phyloP scores from a whole-genome alignment of 1,284 basidiomycete genomes.

The Cystobasidium sp. region DNA sequence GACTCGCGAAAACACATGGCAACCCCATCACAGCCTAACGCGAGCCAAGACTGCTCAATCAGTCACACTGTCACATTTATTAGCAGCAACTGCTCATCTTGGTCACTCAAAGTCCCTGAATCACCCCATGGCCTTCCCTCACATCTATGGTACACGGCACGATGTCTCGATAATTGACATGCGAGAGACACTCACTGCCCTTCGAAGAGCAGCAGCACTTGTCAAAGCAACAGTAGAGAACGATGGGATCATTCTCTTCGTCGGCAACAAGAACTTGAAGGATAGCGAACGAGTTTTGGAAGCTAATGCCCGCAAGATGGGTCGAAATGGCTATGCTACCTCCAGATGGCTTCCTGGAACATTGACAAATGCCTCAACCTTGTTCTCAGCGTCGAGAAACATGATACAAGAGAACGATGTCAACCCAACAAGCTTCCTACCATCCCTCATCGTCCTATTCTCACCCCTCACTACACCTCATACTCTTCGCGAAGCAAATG shows the following conservation, averaged over 20 bases:
- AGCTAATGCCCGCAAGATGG: constrained; percentile 79
- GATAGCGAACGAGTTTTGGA: constrained; percentile 64
- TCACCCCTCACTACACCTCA: constrained; percentile 53
- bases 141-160: constrained; percentile 88
- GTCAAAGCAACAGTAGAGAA: constrained; percentile 78
- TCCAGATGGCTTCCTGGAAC: constrained; percentile 92
- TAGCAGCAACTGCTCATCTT: constrained; percentile 91
- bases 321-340: constrained; percentile 74
- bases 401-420: constrained; percentile 38
- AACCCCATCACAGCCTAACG: constrained; percentile 73
- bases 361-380: constrained; percentile 82
- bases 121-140: constrained; percentile 87
- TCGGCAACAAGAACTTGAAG: constrained; percentile 63
- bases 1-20: constrained; percentile 70
- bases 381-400: constrained; percentile 49
- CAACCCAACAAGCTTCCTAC: constrained; percentile 48
- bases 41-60: constrained; percentile 67
- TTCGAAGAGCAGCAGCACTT: constrained; percentile 86
- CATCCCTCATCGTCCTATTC: constrained; percentile 52
- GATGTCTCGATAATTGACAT: constrained; percentile 94
- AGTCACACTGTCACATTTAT: constrained; percentile 81
- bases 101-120: constrained; percentile 83
- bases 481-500: constrained; percentile 58
- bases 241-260: constrained; percentile 83
- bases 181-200: constrained; percentile 87